Evolutionary conservation across 371 early-diverging fungal species (phyloP).

Genomic region (Rhizopus stolonifer): DNA sequence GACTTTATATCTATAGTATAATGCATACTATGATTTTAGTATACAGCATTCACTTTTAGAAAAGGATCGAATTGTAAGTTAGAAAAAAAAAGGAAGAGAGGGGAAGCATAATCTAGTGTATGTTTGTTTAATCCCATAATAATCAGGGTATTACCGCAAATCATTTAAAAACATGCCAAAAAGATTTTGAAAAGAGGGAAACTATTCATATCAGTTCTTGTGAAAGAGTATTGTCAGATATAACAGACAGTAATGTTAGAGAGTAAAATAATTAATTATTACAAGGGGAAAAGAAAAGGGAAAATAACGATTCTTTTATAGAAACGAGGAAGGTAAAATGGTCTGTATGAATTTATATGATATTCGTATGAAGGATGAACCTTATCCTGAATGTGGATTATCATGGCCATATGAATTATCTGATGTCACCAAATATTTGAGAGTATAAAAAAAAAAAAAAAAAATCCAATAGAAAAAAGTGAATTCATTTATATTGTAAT

Average conservation of each 20-base stretch:
- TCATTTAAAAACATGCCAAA: constrained; percentile 29
- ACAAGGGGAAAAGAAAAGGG: not conserved
- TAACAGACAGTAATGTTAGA: constrained; percentile 30
- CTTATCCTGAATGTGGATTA: constrained; percentile 67
- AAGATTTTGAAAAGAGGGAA: constrained; percentile 15
- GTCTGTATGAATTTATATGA: constrained; percentile 83
- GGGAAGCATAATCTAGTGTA: no score
- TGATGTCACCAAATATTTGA: constrained; percentile 61
- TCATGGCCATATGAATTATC: constrained; percentile 73
- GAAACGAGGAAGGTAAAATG: constrained; percentile 19
- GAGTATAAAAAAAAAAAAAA: constrained; percentile 33
- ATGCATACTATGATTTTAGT: constrained; percentile 53
- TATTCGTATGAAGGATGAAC: constrained; percentile 64
- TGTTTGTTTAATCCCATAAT: no score
- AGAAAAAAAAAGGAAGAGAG: not conserved
- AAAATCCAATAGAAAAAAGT: not conserved
- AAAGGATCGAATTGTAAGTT: constrained; percentile 10
- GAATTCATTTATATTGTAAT: not conserved
- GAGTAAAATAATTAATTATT: constrained; percentile 23
- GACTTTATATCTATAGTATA: constrained; percentile 32
- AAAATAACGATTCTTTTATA: not conserved
- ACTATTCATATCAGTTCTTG: constrained; percentile 28
- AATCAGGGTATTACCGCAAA: constrained; percentile 19
- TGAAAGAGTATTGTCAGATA: constrained; percentile 29
- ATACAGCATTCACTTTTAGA: constrained; percentile 38